phyloP scores from a whole-genome alignment of 2,329 filamentous ascomycete genomes.

The Colletotrichum sansevieriae region DNA sequence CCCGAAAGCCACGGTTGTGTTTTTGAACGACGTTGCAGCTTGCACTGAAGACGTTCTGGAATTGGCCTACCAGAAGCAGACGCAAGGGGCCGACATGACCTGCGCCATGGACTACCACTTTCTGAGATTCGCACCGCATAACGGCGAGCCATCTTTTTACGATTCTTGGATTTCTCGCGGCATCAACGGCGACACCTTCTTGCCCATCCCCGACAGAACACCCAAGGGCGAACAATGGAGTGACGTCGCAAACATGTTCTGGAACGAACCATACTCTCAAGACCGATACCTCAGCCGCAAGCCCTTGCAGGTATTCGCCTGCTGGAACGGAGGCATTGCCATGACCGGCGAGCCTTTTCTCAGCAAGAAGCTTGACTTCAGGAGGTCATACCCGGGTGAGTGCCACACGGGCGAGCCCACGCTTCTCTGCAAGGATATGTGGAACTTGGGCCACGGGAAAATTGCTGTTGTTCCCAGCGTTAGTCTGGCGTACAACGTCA shows the following conservation, averaged over 20 bases:
- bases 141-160: conserved; percentile 63
- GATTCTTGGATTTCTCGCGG: conserved; percentile 66
- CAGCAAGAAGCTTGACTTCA: conserved; percentile 56
- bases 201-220: conserved; percentile 57
- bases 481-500: conserved; percentile 67
- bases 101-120: conserved; percentile 72
- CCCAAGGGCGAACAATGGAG: conserved; percentile 61
- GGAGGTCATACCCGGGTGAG: conserved; percentile 55
- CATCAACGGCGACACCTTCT: conserved; percentile 67
- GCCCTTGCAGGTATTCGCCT: conserved; percentile 71
- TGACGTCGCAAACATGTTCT: conserved; percentile 64
- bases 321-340: conserved; percentile 70
- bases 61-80: conserved; percentile 58
- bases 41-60: conserved; percentile 67
- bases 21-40: conserved; percentile 66
- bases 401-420: conserved; percentile 68
- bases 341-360: conserved; percentile 64
- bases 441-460: conserved; percentile 61
- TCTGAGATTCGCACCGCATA: conserved; percentile 45
- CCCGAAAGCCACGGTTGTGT: conserved; percentile 58
- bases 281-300: conserved; percentile 50
- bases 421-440: conserved; percentile 70
- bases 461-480: conserved; percentile 69
- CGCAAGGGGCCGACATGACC: conserved; percentile 66
- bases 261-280: conserved; percentile 57